Base-by-base conservation (phyloP, 192 early-diverging fungal genomes). In the Podila epicladia region DNA sequence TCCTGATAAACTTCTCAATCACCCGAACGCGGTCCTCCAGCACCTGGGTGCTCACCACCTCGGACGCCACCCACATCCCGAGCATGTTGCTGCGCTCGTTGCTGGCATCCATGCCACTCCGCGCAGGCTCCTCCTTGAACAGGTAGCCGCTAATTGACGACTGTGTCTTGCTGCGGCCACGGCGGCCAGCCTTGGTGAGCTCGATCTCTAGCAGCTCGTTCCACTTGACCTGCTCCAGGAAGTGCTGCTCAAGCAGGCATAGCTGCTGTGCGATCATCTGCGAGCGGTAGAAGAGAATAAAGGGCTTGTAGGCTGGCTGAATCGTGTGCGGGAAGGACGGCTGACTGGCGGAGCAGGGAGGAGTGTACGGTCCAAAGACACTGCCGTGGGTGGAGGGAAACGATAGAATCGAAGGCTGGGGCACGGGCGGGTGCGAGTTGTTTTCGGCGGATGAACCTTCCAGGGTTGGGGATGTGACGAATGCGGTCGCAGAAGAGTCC, bases 1-100 rank as follows among this genome's bases (percentile, higher is more conserved):
- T 82, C 26, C 87, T 69, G 49, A 91, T 91, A 35, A 91, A 90
- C 35, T 91, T 90, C 65, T 90, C 89, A 41, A 91, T 86, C 0
- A 90, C 85, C 31, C 75, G 72, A 5, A 84, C 87, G 12, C 90
- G 85, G n/a, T 84, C 75, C 8, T 87, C 87, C 15, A 84, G 37
- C 22, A 71, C 53, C 12, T 35, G 63, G 3, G 85, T 84, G n/a
- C 72, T 50, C 7, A 91, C 78, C 35, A 91, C 84, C 65, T 88
- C 87, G 22, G 83, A 84, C 3, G 89, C 85, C 0, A 91, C 90
- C 90, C 90, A 91, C 65, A 88, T 87, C 51, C 86, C 84, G 1
- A 82, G 31, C 83, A 67, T 79, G 41, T 79, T 72, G 33, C 76
- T 79, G 12, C 76, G 57, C 48, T 68, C 65, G 48, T 72, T 79